These are phyloP conservation scores for Leptographium lundbergii DNA, from an alignment of 2,329 filamentous ascomycete genomes.

Conservation along the genomic window DNA sequence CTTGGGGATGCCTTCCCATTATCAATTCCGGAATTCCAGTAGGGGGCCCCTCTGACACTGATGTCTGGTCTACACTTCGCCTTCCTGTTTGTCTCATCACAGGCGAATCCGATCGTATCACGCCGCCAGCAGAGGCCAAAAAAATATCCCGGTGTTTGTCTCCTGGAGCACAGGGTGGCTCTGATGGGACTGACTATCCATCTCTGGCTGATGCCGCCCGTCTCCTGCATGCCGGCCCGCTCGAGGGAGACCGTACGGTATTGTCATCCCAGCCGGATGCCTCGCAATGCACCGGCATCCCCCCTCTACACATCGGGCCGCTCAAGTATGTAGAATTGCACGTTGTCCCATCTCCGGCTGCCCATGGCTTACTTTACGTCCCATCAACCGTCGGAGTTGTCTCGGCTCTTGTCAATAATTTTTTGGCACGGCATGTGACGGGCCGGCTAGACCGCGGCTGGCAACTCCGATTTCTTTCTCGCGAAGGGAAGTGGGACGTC, in stretches of 20 bases:
- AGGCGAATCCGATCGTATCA: slow-evolving; percentile 65
- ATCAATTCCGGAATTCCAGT: slow-evolving; percentile 38
- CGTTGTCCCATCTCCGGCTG: slow-evolving; percentile 63
- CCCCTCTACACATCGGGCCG: slow-evolving; percentile 35
- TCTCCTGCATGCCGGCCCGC: neutral
- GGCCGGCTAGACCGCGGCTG: slow-evolving; percentile 70
- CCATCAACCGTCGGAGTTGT: slow-evolving; percentile 63
- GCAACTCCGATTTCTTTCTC: slow-evolving; percentile 82
- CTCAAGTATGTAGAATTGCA: slow-evolving; percentile 50
- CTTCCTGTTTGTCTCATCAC: slow-evolving; percentile 69
- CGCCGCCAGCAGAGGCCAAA: slow-evolving; percentile 25
- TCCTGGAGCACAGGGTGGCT: neutral
- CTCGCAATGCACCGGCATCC: slow-evolving; percentile 17
- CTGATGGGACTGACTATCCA: slow-evolving; percentile 8
- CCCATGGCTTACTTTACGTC: slow-evolving; percentile 74
- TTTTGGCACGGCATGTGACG: slow-evolving; percentile 63
- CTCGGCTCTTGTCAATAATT: slow-evolving; percentile 71
- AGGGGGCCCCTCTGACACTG: slow-evolving; percentile 56
- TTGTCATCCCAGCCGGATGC: neutral
- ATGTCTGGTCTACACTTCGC: slow-evolving; percentile 59
- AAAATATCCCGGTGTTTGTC: slow-evolving; percentile 18
- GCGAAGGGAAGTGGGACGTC: slow-evolving; percentile 93
- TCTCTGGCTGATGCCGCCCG: slow-evolving; percentile 12
- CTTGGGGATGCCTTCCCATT: slow-evolving; percentile 53
- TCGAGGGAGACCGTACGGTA: neutral